A percentile compares a stretch with the other conserved stretches of the same genome.
phyloP scores from a whole-genome alignment of 495 filamentous ascomycete genomes.

The Podospora pseudocomata region DNA sequence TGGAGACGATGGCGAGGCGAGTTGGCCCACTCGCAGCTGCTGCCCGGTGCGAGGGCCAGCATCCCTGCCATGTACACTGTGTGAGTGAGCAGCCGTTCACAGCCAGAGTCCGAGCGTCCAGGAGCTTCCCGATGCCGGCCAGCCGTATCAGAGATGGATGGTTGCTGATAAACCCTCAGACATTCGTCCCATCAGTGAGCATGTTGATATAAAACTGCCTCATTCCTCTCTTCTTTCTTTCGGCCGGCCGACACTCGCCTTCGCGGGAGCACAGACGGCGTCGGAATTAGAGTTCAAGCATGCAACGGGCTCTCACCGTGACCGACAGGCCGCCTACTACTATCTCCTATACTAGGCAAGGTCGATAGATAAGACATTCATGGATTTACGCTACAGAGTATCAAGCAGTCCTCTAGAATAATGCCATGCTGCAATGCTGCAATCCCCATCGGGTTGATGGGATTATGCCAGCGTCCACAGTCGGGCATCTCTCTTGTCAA shows the following conservation, averaged over 20 bases:
- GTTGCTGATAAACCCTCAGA: not conserved
- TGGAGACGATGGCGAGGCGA: constrained; percentile 19
- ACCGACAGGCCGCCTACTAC: not conserved
- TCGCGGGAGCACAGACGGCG: not conserved
- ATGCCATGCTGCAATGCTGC: constrained; percentile 1
- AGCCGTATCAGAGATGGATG: not conserved
- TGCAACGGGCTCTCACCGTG: not conserved
- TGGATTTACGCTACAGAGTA: no score
- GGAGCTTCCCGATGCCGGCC: not conserved
- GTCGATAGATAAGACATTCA: not conserved
- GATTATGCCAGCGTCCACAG: not conserved
- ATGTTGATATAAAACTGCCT: not conserved
- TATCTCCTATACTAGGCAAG: no score
- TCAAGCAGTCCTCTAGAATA: not conserved
- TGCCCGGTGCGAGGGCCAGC: constrained; percentile 5
- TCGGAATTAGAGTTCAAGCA: not conserved
- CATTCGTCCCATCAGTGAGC: not conserved
- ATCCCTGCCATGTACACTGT: constrained; percentile 13
- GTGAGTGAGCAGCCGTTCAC: constrained; percentile 9
- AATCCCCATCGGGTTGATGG: not conserved
- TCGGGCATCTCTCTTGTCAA: not conserved
- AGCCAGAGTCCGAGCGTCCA: not conserved
- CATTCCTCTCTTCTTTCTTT: not conserved
- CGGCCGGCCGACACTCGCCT: not conserved
- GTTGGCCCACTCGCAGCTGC: not conserved